Evolutionary conservation across 2,329 filamentous ascomycete species (phyloP).

Genomic region (Xylaria digitata): DNA sequence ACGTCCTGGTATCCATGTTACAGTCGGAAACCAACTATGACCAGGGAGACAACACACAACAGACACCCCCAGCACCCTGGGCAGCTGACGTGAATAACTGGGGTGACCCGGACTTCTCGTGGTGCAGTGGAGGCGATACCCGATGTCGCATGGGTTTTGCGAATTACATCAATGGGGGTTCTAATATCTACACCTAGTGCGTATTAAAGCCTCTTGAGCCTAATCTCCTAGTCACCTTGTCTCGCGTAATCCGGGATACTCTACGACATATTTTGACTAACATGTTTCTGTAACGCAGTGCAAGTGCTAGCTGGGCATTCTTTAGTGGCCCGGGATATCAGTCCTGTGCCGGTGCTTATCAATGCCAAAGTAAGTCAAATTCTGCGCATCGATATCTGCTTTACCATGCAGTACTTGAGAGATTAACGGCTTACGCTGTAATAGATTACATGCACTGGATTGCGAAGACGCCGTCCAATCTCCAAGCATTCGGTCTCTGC

Average conservation of each 20-base stretch:
- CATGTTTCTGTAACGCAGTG: no score
- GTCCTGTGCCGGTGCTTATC: constrained; percentile 48
- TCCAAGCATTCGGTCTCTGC: constrained; percentile 57
- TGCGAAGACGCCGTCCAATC: constrained; percentile 51
- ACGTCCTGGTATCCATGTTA: constrained; percentile 62
- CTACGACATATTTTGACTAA: no score
- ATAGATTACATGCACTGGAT: constrained; percentile 56
- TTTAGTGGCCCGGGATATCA: constrained; percentile 56
- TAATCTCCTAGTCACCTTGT: no score
- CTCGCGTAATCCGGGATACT: no score
- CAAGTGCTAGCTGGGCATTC: constrained; percentile 55
- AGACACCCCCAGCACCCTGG: constrained; percentile 55
- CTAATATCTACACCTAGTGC: constrained; percentile 53
- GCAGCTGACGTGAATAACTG: constrained; percentile 50
- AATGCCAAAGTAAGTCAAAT: constrained; percentile 51
- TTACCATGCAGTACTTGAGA: constrained; percentile 1
- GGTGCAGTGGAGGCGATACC: constrained; percentile 53
- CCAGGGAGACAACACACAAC: constrained; percentile 54
- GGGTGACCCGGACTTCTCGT: constrained; percentile 58
- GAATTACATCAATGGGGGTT: constrained; percentile 57
- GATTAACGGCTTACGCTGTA: constrained; percentile 24
- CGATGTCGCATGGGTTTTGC: constrained; percentile 57
- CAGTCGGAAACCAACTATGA: constrained; percentile 67
- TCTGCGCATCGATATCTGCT: not conserved
- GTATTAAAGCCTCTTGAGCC: no score